A percentile compares a stretch with the other conserved stretches of the same genome.
These are phyloP conservation scores for Bremia lactucae DNA, from an alignment of 352 stramenopile species.

Conservation along the genomic window DNA sequence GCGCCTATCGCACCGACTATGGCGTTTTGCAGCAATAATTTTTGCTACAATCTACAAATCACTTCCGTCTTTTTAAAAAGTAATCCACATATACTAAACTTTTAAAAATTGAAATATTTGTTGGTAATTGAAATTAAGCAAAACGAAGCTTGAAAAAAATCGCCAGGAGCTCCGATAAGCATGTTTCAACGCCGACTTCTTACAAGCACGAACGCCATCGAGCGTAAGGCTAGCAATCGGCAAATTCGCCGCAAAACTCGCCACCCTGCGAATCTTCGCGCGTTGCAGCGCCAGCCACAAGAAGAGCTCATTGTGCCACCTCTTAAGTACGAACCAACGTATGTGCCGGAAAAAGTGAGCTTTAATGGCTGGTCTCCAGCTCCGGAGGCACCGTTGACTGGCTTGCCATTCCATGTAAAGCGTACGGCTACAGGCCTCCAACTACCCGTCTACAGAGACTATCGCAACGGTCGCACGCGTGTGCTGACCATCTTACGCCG, in stretches of 20 bases:
- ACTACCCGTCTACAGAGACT: constrained; percentile 82
- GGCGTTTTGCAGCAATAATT: constrained; percentile 42
- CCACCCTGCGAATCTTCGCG: constrained; percentile 60
- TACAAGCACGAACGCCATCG: constrained; percentile 30
- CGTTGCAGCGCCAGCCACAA: constrained; percentile 51
- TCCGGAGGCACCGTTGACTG: constrained; percentile 45
- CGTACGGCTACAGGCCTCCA: constrained; percentile 68
- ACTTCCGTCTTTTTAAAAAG: too few relatives aligned
- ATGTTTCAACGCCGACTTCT: constrained; percentile 63
- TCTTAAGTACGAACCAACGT: constrained; percentile 77
- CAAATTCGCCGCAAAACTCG: constrained; percentile 77
- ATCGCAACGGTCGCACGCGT: constrained; percentile 75
- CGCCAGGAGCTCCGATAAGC: constrained; percentile 13
- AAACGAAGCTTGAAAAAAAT: background rate
- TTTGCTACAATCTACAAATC: constrained; percentile 2
- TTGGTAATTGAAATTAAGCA: too few relatives aligned
- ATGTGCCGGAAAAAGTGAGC: constrained; percentile 71
- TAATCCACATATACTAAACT: too few relatives aligned
- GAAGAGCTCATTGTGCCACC: constrained; percentile 41
- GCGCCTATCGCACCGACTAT: constrained; percentile 64
- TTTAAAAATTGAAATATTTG: too few relatives aligned
- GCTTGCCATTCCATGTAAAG: constrained; percentile 71
- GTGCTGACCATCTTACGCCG: constrained; percentile 79
- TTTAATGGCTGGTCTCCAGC: constrained; percentile 84
- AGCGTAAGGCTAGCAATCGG: constrained; percentile 75